Percentiles rank a stretch among this genome's conserved stretches.
Evolutionary conservation across 495 filamentous ascomycete genomes (phyloP).

Genomic region (Hypoxylon cercidicola): DNA sequence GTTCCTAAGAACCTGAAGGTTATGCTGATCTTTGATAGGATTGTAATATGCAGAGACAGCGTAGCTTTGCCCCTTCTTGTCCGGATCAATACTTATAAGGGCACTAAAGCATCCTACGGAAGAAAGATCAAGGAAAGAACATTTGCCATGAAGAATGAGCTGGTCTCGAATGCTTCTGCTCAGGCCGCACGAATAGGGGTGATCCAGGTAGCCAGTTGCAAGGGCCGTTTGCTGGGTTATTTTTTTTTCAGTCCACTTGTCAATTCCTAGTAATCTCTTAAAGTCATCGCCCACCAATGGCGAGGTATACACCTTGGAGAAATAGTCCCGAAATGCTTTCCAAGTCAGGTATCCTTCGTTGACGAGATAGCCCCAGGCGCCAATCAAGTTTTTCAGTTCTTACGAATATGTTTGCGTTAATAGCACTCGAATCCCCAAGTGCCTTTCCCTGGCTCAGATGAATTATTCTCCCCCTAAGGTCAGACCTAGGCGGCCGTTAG

Average conservation of each 20-base stretch:
- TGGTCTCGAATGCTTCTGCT: slow-evolving; percentile 39
- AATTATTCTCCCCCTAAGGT: slow-evolving; percentile 57
- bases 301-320: no score
- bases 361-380: slow-evolving; percentile 54
- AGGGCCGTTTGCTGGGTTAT: slow-evolving; percentile 17
- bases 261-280: neutral
- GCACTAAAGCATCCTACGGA: slow-evolving; percentile 17
- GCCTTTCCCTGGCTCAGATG: slow-evolving; percentile 61
- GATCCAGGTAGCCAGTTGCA: slow-evolving; percentile 24
- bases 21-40: slow-evolving; percentile 43
- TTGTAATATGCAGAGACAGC: slow-evolving; percentile 47
- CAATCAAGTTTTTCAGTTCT: slow-evolving; percentile 38
- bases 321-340: no score
- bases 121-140: slow-evolving; percentile 3
- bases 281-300: neutral
- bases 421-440: slow-evolving; percentile 65
- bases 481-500: slow-evolving; percentile 8
- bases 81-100: slow-evolving; percentile 47
- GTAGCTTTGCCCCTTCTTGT: slow-evolving; percentile 44
- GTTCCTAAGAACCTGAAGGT: slow-evolving; percentile 53
- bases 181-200: slow-evolving; percentile 39
- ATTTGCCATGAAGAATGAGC: slow-evolving; percentile 28
- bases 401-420: slow-evolving; percentile 60
- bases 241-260: neutral
- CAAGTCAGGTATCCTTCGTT: no score